These are phyloP conservation scores for Podaxis rugospora DNA, from an alignment of 768 basidiomycete genomes.

Conservation along the genomic window DNA sequence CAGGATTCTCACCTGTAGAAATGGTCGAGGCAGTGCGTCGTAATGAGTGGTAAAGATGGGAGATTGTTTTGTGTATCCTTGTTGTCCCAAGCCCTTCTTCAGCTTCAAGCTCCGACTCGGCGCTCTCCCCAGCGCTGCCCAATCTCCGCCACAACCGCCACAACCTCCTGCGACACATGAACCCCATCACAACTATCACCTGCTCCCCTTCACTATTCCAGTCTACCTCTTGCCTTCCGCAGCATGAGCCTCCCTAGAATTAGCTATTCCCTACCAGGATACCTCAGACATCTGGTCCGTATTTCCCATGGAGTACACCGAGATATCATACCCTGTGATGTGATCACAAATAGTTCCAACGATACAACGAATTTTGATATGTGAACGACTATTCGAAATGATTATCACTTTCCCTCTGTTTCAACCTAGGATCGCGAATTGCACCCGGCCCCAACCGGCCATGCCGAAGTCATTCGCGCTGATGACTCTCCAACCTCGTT, in stretches of 20 bases:
- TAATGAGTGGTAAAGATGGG: constrained; percentile 7
- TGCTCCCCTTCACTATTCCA: neutral
- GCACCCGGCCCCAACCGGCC: neutral
- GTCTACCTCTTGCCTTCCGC: neutral
- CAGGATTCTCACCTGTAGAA: neutral
- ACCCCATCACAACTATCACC: constrained; percentile 1
- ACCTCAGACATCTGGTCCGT: neutral
- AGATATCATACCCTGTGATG: neutral
- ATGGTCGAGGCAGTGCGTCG: constrained; percentile 6
- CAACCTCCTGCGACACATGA: neutral
- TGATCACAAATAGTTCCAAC: neutral
- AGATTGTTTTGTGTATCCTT: constrained; percentile 5
- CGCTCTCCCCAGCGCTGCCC: neutral
- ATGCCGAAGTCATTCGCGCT: neutral
- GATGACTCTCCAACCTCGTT: neutral
- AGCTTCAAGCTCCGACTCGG: constrained; percentile 13
- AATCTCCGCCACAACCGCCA: neutral
- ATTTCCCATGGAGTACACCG: neutral
- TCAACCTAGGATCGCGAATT: neutral
- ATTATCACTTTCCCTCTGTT: constrained; percentile 4
- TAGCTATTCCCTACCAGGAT: neutral
- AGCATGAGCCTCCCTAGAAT: neutral
- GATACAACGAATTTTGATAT: constrained; percentile 2
- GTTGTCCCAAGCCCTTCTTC: constrained; percentile 1
- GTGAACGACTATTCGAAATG: neutral